Evolutionary conservation across 176 grass and related monocot genomes (phyloP).

Genomic region (Eragrostis nindensis): DNA sequence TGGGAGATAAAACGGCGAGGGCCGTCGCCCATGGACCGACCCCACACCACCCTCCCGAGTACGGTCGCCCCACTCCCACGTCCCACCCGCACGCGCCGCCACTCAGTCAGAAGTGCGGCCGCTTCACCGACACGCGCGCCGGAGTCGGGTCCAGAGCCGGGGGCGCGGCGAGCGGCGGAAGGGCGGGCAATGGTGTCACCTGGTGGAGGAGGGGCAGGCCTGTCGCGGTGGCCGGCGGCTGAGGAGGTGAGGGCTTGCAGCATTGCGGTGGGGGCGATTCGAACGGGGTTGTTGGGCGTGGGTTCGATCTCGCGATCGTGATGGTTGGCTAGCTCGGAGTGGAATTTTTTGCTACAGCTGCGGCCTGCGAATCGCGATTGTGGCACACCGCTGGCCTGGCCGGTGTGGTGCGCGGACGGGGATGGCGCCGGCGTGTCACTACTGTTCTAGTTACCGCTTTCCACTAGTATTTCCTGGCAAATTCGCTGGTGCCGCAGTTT

Average conservation of each 20-base stretch:
- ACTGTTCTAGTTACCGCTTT: background rate
- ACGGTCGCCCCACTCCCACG: background rate
- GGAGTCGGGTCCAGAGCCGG: no score
- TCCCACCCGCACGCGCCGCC: background rate
- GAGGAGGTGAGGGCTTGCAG: slow-evolving; percentile 50
- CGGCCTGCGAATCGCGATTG: background rate
- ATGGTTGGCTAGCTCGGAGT: background rate
- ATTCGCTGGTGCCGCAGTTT: background rate
- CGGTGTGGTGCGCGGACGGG: background rate
- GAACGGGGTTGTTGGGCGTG: background rate
- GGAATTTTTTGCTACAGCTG: background rate
- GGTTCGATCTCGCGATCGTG: background rate
- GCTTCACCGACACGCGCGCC: background rate
- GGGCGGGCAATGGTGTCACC: slow-evolving; percentile 44
- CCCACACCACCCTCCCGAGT: background rate
- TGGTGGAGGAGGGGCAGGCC: slow-evolving; percentile 3
- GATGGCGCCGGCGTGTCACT: background rate
- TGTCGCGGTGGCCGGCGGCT: slow-evolving; percentile 49
- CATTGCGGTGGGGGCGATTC: slow-evolving; percentile 21
- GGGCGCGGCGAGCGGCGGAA: background rate
- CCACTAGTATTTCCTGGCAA: background rate
- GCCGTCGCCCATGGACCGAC: no score
- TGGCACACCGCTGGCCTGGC: no score
- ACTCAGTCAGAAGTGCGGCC: background rate
- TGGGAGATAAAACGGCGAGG: no score